These are phyloP conservation scores for Colletotrichum lindemuthianum DNA, from an alignment of 2,329 filamentous ascomycete genomes.

Conservation along the genomic window DNA sequence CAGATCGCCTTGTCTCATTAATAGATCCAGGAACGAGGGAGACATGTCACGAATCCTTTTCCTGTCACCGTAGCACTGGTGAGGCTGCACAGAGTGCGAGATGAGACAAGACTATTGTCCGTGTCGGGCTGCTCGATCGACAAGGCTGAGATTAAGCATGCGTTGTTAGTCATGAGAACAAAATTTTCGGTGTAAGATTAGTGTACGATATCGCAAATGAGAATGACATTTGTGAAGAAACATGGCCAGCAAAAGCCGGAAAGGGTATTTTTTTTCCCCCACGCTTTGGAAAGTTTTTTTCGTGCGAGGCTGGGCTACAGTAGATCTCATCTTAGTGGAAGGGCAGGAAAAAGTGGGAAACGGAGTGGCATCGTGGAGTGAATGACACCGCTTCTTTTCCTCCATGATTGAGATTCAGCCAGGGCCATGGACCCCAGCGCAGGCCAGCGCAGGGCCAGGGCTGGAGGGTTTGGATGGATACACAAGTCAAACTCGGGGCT, in stretches of 20 bases:
- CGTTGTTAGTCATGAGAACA: conserved; percentile 1
- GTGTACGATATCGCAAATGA: background rate
- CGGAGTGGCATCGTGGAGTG: background rate
- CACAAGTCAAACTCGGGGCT: background rate
- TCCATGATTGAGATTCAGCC: background rate
- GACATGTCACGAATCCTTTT: background rate
- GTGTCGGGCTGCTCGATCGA: background rate
- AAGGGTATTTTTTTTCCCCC: too few species aligned
- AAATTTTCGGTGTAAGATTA: background rate
- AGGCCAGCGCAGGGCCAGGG: background rate
- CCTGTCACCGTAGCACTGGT: too few species aligned
- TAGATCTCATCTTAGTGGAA: background rate
- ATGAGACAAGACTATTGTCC: conserved; percentile 13
- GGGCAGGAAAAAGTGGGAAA: background rate
- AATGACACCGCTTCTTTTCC: conserved; percentile 18
- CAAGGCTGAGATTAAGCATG: conserved; percentile 19
- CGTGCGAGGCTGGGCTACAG: too few species aligned
- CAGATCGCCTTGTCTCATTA: too few species aligned
- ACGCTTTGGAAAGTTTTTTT: background rate
- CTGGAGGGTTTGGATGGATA: background rate
- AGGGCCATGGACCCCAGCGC: too few species aligned
- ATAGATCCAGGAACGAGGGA: background rate
- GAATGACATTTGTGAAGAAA: conserved; percentile 1
- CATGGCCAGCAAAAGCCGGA: background rate
- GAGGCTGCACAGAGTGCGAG: background rate